Evolutionary conservation across 1,139 yeast genomes (phyloP), one percentile per base, ranked within the genome.

Genomic region (Protomyces inundatus): DNA sequence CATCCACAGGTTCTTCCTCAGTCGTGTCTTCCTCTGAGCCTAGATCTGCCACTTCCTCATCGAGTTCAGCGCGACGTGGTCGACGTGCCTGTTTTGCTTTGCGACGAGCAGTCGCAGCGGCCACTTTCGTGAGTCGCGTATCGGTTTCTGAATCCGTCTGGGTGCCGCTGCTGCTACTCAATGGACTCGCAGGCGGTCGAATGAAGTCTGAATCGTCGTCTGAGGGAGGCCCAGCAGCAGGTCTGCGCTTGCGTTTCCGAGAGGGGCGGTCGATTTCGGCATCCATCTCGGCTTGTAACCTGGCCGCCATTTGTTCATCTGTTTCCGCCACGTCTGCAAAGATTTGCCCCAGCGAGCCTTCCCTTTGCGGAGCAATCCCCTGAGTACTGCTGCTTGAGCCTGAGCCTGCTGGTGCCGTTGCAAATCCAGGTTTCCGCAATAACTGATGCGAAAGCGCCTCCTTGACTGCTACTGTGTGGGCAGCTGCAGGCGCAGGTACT

Each of bases 391-490:
- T 23, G 23, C 23, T 23, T 23, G 23, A 23, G 23, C 23, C 48
- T 42, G 30, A n/a, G 23, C 10, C 30, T 42, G 65, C 57, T 14
- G 67, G 70, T 34, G 67, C 67, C n/a, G 69, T 64, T 23, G 65
- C 71, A 35, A 66, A 56, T 1, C 84, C 84, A 0, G 84, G 84
- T 4, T 76, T 69, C 10, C 79, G 70, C 34, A 82, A 71, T 56
- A 79, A 73, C 67, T 78, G 80, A 67, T 81, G 84, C 48, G 82
- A 72, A 58, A 64, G 40, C 50, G 32, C 35, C 12, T 39, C 42
- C 36, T 30, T 48, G n/a, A 52, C 12, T 16, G 34, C 48, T 16
- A 14, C 4, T 36, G 37, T 35, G 39, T 45, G 50, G 7, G 33
- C 55, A n/a, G 53, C n/a, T n/a, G 45, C 55, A 12, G 55, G 58